These are phyloP conservation scores for Picochlorum sp. DNA, from an alignment of 139 green algal species.

Conservation along the genomic window DNA sequence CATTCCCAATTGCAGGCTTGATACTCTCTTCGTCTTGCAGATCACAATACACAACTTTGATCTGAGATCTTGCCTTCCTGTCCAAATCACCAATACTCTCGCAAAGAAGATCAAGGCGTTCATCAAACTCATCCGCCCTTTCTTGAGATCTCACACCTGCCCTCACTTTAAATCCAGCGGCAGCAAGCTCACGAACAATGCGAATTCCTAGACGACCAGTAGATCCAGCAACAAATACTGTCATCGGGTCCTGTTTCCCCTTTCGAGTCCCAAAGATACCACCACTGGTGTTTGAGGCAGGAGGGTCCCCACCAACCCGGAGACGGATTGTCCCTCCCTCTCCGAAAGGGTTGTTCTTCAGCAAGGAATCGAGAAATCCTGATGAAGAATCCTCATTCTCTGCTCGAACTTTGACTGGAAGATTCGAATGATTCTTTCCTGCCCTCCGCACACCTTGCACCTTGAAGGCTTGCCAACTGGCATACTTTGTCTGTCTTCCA, in stretches of 20 bases:
- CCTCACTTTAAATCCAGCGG: slow-evolving; percentile 54
- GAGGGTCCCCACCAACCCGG: no score
- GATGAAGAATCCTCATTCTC: no score
- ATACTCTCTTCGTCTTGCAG: slow-evolving; percentile 49
- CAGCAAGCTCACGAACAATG: slow-evolving; percentile 52
- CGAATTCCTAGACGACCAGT: slow-evolving; percentile 68
- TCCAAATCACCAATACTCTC: slow-evolving; percentile 2
- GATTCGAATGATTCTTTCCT: background rate
- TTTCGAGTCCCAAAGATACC: no score
- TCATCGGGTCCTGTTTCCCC: background rate
- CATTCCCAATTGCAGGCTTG: slow-evolving; percentile 51
- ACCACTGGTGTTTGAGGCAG: no score
- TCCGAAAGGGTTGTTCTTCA: no score
- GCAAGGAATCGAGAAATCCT: no score
- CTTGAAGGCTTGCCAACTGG: slow-evolving; percentile 1
- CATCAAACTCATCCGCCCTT: slow-evolving; percentile 33
- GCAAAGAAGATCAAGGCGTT: slow-evolving; percentile 12
- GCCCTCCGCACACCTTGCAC: slow-evolving; percentile 4
- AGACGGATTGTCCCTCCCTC: no score
- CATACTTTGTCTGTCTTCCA: background rate
- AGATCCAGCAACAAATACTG: slow-evolving; percentile 79
- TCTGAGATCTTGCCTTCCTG: background rate
- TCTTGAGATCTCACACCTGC: slow-evolving; percentile 60
- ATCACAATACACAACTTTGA: slow-evolving; percentile 53
- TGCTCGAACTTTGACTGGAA: no score